These are phyloP conservation scores for Sporothrix inflata DNA, from an alignment of 2,329 filamentous ascomycete species.

Conservation along the genomic window DNA sequence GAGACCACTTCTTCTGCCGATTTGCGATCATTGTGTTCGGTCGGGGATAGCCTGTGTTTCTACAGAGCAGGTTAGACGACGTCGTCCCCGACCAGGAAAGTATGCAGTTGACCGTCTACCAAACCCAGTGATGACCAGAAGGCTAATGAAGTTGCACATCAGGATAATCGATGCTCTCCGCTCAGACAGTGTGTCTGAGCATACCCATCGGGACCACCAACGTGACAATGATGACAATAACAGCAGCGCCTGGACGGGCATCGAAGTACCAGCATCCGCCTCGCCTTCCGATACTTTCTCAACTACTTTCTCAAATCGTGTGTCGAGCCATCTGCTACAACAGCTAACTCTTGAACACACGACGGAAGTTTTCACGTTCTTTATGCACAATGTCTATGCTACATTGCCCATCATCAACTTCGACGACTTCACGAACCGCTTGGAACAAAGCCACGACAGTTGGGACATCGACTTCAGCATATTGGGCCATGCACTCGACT, in stretches of 20 bases:
- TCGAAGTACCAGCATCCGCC: neutral
- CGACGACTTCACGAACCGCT: neutral
- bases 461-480: neutral
- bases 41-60: neutral
- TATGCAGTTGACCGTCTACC: too few species aligned
- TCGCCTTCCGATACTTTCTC: too few species aligned
- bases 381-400: neutral
- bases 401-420: neutral
- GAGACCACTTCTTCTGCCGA: neutral
- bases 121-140: too few species aligned
- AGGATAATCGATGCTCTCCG: neutral
- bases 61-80: neutral
- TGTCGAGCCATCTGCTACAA: neutral
- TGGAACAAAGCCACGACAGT: neutral
- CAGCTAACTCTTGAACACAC: neutral
- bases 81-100: neutral
- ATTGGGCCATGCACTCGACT: neutral
- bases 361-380: neutral
- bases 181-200: neutral
- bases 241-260: neutral
- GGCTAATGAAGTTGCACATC: too few species aligned
- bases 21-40: neutral
- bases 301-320: too few species aligned
- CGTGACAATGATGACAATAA: neutral
- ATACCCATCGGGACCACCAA: neutral